A percentile compares a stretch with the other conserved stretches of the same genome.
Conservation (phyloP, 768 basidiomycete genomes). For the Tulasnella sp. region DNA sequence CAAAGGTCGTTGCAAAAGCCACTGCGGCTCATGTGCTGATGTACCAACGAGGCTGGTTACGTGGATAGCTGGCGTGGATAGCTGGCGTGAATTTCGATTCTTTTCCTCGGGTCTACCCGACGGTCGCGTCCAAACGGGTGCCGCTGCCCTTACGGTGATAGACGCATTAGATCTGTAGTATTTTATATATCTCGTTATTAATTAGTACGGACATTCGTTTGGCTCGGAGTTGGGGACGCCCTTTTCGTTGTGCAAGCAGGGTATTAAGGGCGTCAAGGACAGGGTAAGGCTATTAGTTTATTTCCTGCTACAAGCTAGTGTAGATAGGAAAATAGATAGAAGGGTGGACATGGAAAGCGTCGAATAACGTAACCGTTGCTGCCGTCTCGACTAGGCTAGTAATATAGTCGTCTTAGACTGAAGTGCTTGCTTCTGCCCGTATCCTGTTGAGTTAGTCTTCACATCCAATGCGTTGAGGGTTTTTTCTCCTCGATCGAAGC, state of each 20-base stretch:
- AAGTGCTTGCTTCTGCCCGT: no score
- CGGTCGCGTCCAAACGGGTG: neutral
- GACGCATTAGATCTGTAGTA: neutral
- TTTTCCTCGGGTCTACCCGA: neutral
- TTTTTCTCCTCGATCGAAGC: neutral
- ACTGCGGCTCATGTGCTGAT: neutral
- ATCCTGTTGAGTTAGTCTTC: neutral
- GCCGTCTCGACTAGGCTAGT: neutral
- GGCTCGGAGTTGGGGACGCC: neutral
- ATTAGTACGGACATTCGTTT: neutral
- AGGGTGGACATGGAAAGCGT: neutral
- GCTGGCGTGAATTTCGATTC: neutral
- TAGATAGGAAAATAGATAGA: neutral
- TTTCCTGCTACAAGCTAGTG: neutral
- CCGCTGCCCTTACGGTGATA: constrained; percentile 18
- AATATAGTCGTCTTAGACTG: neutral
- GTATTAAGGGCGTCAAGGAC: neutral
- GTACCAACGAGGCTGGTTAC: neutral
- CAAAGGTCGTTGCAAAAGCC: neutral
- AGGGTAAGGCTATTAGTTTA: neutral
- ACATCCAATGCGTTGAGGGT: neutral
- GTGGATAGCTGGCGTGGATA: neutral
- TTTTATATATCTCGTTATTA: neutral
- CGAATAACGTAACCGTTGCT: neutral
- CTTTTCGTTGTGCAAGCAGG: neutral